Evolutionary conservation across 805 yeast genomes (phyloP).

Genomic region (Debaryomyces maramus): DNA sequence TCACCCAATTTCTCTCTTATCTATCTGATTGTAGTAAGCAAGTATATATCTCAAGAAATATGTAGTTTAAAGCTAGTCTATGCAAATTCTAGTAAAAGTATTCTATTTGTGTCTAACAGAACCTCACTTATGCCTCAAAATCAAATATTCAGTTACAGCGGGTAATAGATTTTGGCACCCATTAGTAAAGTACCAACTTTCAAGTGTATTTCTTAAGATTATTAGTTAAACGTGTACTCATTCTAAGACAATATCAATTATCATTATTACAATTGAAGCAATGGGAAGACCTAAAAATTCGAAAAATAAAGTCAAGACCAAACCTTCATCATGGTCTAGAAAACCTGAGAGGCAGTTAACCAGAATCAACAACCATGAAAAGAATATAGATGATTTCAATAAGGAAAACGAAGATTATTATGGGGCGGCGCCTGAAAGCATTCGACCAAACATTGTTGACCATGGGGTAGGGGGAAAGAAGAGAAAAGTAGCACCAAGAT

Average conservation of each 20-base stretch:
- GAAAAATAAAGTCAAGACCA: constrained; percentile 4
- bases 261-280: too few species aligned
- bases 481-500: constrained; percentile 61
- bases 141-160: neutral
- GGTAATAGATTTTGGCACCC: too few species aligned
- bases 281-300: constrained; percentile 7
- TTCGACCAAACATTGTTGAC: neutral
- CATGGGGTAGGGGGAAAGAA: constrained; percentile 5
- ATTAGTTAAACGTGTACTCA: too few species aligned
- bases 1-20: too few species aligned
- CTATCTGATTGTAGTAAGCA: too few species aligned
- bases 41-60: too few species aligned
- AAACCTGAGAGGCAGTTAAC: neutral
- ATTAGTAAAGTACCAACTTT: too few species aligned
- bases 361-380: neutral
- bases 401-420: neutral
- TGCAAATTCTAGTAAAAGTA: too few species aligned
- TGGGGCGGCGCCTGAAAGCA: neutral
- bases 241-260: too few species aligned
- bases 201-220: too few species aligned
- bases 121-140: neutral
- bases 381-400: neutral
- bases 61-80: too few species aligned
- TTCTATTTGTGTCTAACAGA: constrained; percentile 1
- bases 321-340: constrained; percentile 1